phyloP scores from a whole-genome alignment of 192 early-diverging fungal genomes.

The Gamsiella multidivaricata region DNA sequence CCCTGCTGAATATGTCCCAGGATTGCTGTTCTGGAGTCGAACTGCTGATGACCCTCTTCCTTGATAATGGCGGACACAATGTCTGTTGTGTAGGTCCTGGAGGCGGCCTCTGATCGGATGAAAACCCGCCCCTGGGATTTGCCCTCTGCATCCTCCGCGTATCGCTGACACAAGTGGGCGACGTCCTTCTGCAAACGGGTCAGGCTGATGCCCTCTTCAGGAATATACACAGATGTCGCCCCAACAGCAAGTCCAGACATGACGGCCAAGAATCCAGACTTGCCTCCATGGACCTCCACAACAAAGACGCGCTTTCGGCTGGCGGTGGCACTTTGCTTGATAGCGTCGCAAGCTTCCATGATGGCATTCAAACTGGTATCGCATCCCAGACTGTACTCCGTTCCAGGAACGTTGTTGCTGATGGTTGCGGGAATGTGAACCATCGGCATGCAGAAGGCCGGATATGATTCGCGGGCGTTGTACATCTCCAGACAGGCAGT shows the following conservation, averaged over 20 bases:
- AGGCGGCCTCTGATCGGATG: slow-evolving; percentile 78
- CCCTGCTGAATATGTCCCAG: slow-evolving; percentile 98
- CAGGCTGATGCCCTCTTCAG: slow-evolving; percentile 89
- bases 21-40: slow-evolving; percentile 90
- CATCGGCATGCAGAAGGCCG: slow-evolving; percentile 95
- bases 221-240: slow-evolving; percentile 93
- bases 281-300: slow-evolving; percentile 96
- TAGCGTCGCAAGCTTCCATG: slow-evolving; percentile 88
- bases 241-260: slow-evolving; percentile 87
- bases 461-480: slow-evolving; percentile 79
- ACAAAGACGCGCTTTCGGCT: slow-evolving; percentile 93
- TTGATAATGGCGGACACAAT: slow-evolving; percentile 87
- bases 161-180: slow-evolving; percentile 80
- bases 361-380: slow-evolving; percentile 97
- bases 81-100: slow-evolving; percentile 89
- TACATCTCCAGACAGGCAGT: slow-evolving; percentile 80
- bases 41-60: slow-evolving; percentile 88
- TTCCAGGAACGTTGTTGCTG: slow-evolving; percentile 98
- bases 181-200: slow-evolving; percentile 87
- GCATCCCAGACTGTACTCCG: slow-evolving; percentile 93
- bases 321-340: slow-evolving; percentile 93
- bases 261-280: slow-evolving; percentile 92
- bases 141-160: slow-evolving; percentile 76
- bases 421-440: slow-evolving; percentile 93
- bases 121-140: slow-evolving; percentile 88